Evolutionary conservation across 73 alveolate species (phyloP), one percentile per base, ranked within the genome.

Genomic region (Effrenium voratum): DNA sequence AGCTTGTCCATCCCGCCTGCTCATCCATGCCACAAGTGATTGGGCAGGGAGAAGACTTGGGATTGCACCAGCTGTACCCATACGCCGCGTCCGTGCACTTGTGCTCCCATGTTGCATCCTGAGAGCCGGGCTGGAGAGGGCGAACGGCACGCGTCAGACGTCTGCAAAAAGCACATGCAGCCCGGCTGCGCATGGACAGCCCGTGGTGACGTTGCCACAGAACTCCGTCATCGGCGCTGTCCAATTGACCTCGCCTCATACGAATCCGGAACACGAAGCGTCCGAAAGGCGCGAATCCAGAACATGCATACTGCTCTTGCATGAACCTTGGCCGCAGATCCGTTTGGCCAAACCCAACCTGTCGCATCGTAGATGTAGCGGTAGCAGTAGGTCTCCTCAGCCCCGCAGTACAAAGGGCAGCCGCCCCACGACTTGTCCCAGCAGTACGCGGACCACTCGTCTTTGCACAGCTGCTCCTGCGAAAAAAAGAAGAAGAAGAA

Each of bases 161-260:
- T 30, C n/a, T 12, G 40, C 75, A 10, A 24, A 4, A 60, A 10
- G 8, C 36, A 60, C n/a, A 16, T 41, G 22, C 87, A 77, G 60
- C 66, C 88, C 49, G 44, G 63, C 28, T 57, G 46, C 94, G 81
- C 94, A 85, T 5, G 94, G 94, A 81, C 94, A 85, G 94, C 93
- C 93, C 28, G 75, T 43, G 63, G 94, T 30, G 63, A 41, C 24
- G 26, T 59, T 43, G 55, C 82, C 79, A 26, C 94, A 85, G 44
- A n/a, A 52, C 94, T 55, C 49, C 19, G 36, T 34, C 81, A 28
- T n/a, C 15, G 59, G 81, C 22, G 81, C 80, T 16, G 76, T 85
- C 94, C 94, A 85, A 49, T 85, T 72, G 13, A 45, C 50, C 28
- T 87, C 49, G 59, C 84, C 84, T 87, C 24, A 52, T 3, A 0